Evolutionary conservation across 768 basidiomycete species (phyloP), one percentile per base, ranked within the genome.

Genomic region (Russula foetens): DNA sequence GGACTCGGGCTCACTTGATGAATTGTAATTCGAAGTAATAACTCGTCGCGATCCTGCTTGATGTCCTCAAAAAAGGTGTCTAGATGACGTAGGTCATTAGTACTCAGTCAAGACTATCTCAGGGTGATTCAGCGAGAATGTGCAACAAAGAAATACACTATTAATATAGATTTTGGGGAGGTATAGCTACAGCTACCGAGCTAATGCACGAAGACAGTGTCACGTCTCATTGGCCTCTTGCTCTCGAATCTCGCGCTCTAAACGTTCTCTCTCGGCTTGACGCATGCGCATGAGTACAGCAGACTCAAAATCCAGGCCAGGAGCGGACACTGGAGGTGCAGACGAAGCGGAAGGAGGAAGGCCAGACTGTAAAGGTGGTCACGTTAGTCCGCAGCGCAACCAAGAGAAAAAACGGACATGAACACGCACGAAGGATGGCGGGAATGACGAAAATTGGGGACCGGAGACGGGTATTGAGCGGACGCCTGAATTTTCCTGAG

Each of bases 201-300:
- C 14, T 35, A 12, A 2, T 35, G 9, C 35, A 12, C 35, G 35
- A 12, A 35, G 35, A 35, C 35, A 35, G 14, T 14, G 17, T 63
- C 41, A 62, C 26, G 52, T 26, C 59, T 79, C 79, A 38, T 71
- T 71, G 6, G 80, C 83, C 65, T 91, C 89, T 55, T 81, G 79
- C 68, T 88, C 87, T 41, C 82, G 71, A 64, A 91, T 90, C 70
- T 91, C 89, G 59, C 81, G 76, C 69, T 92, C 91, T 26, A 94
- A 69, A 46, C 86, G 76, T 63, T 84, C 86, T 41, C 86, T 78
- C 70, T 92, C 91, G 0, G 90, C 89, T 68, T 92, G 88, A 38
- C 90, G 78, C 69, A 94, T 75, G 5, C 90, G 81, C 78, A 92
- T 80, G 38, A 93, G 76, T 0, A 89, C 92, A 60, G 92, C 68